These are phyloP conservation scores for Tuber brumale DNA, from an alignment of 495 filamentous ascomycete genomes.

Conservation along the genomic window DNA sequence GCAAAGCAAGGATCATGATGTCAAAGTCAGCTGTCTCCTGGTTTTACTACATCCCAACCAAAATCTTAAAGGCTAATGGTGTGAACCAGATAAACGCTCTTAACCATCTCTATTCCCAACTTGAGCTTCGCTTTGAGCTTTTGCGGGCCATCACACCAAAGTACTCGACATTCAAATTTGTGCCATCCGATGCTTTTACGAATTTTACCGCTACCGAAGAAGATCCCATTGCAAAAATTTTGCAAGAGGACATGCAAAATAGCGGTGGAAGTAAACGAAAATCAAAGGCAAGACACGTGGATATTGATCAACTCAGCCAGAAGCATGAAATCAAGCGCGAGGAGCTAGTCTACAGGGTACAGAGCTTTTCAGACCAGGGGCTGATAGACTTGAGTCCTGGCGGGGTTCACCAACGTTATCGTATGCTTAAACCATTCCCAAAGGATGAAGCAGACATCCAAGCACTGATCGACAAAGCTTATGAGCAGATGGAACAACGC, in stretches of 20 bases:
- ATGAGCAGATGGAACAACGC: slow-evolving; percentile 47
- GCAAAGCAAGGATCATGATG: slow-evolving; percentile 49
- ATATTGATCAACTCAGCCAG: slow-evolving; percentile 44
- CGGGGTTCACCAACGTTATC: slow-evolving; percentile 50
- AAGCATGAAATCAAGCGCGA: slow-evolving; percentile 37
- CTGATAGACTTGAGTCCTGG: slow-evolving; percentile 47
- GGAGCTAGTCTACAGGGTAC: slow-evolving; percentile 50
- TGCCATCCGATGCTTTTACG: slow-evolving; percentile 38
- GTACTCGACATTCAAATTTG: slow-evolving; percentile 51
- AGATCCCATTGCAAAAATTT: slow-evolving; percentile 36
- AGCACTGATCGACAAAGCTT: slow-evolving; percentile 45
- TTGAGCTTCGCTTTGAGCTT: slow-evolving; percentile 52
- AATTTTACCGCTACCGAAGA: slow-evolving; percentile 30
- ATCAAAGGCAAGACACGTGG: slow-evolving; percentile 44
- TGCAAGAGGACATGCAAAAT: slow-evolving; percentile 40
- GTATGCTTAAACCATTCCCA: slow-evolving; percentile 48
- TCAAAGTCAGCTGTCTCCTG: slow-evolving; percentile 37
- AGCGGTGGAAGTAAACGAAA: slow-evolving; percentile 39
- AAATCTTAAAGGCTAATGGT: slow-evolving; percentile 17
- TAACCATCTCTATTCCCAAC: slow-evolving; percentile 48
- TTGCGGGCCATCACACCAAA: slow-evolving; percentile 53
- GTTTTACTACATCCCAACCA: slow-evolving; percentile 2
- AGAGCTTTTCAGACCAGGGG: slow-evolving; percentile 46
- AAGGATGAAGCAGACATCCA: slow-evolving; percentile 42
- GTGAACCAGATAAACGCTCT: slow-evolving; percentile 43